Evolutionary conservation across 1,284 basidiomycete species (phyloP), one percentile per base, ranked within the genome.

Genomic region (Jaminaea rosea): DNA sequence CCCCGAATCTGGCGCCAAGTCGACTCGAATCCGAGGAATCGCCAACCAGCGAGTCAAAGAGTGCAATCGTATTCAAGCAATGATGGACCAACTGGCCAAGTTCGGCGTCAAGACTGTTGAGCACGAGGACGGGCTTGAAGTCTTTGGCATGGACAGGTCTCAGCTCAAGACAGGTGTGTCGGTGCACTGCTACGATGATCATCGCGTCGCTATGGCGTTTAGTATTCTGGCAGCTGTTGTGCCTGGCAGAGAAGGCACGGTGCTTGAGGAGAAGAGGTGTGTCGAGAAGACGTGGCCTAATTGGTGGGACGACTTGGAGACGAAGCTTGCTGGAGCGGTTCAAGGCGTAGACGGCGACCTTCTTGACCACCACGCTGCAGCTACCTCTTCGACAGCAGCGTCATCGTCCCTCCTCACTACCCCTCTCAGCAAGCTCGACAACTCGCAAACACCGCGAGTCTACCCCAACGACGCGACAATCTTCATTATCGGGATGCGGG

Each of bases 261-360:
- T 90, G 55, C 79, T 98, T 32, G 90, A 96, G 71, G 93, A 98
- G 78, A 96, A 94, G 77, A 81, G 93, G 49, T 97, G 93, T 69
- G 93, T 98, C 21, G 93, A 96, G 76, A 99, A 99, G 81, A 98
- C 94, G 0, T 98, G 93, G 93, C 93, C 94, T 2, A 91, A 92
- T 73, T 99, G 92, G 88, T 98, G 93, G 91, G 94, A 98, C 71
- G 94, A 97, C 75, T 79, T 98, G 21, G 83, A 88, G 72, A 89
- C 88, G 78, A 92, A 91, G 88, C 88, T 97, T 52, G 91, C 91
- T n/a, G 80, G 97, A 53, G 79, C 82, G 50, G 86, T 92, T 27
- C 82, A 86, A 65, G 92, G 90, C 23, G 83, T 89, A 42, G 88
- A 93, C 59, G 78, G 88, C 15, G 59, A 59, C 17, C 60, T 58